These are phyloP conservation scores for Ogataea ganodermae DNA, from an alignment of 805 yeast genomes.

Conservation along the genomic window DNA sequence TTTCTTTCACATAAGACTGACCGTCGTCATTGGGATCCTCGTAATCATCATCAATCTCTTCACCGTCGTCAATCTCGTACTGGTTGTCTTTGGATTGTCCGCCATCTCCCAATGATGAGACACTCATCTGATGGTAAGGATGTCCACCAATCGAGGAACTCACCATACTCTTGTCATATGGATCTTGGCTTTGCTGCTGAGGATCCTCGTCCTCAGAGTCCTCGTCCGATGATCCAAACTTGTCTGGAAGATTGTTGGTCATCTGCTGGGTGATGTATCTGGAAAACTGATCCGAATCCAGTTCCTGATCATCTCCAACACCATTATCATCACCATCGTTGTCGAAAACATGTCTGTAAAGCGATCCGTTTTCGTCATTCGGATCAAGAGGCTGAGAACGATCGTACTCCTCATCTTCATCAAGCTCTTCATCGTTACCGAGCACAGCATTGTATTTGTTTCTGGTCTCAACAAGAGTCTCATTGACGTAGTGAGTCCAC, in stretches of 20 bases:
- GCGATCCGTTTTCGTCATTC: slow-evolving; percentile 24
- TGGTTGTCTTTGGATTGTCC: slow-evolving; percentile 61
- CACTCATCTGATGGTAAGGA: slow-evolving; percentile 37
- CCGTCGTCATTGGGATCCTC: slow-evolving; percentile 84
- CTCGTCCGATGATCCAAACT: slow-evolving; percentile 55
- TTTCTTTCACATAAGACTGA: slow-evolving; percentile 62
- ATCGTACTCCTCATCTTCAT: slow-evolving; percentile 36
- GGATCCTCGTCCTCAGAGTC: slow-evolving; percentile 54
- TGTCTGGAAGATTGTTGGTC: slow-evolving; percentile 51
- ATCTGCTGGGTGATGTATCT: slow-evolving; percentile 77
- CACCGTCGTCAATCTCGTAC: slow-evolving; percentile 44
- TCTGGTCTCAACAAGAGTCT: slow-evolving; percentile 82
- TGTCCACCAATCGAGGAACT: slow-evolving; percentile 36
- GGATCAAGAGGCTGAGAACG: slow-evolving; percentile 28
- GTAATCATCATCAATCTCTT: slow-evolving; percentile 63
- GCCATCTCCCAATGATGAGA: slow-evolving; percentile 46
- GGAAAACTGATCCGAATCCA: slow-evolving; percentile 56
- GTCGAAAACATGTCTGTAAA: slow-evolving; percentile 19
- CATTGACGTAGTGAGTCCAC: slow-evolving; percentile 84
- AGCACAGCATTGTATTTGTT: slow-evolving; percentile 92
- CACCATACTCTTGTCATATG: slow-evolving; percentile 18
- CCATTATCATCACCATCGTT: slow-evolving; percentile 23
- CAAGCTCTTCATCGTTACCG: slow-evolving; percentile 54
- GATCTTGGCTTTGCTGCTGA: slow-evolving; percentile 14
- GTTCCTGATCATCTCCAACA: slow-evolving; percentile 30